Evolutionary conservation across 164 flowering plant genomes (phyloP), one percentile per base, ranked within the genome.

Genomic region (Taxillus chinensis): DNA sequence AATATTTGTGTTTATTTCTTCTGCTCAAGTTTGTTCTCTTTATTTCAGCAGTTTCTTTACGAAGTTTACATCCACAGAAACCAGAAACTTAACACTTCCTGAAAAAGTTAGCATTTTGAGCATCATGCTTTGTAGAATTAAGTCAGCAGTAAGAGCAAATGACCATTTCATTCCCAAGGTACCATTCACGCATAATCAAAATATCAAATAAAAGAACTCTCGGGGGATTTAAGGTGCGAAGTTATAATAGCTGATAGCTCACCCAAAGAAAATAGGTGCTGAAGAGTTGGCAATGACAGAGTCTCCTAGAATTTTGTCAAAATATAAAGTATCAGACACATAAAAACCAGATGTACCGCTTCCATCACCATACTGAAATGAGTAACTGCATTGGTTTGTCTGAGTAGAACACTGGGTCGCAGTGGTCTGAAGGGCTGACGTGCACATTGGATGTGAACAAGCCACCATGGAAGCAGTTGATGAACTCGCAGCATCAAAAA

Each of bases 301-400:
- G 63, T 78, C 54, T 40, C 80, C 83, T 56, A 79, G 16, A 64
- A 86, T 40, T 39, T 75, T 78, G 69, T 80, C 80, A 74, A 83
- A 86, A 66, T 77, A 65, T 42, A 83, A 53, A 66, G 68, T 39
- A 63, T 86, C 89, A 45, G 81, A 65, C 10, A 80, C 78, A 73
- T 86, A 86, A 65, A 55, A 69, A 59, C 88, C 89, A 6, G 82
- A 67, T 54, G 88, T 86, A 54, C 82, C 86, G 76, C 91, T 86
- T 54, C 78, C 81, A 72, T 86, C 88, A 39, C 85, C 86, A 73
- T 86, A 86, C 48, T 79, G 81, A 62, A 82, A 82, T 0, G 85
- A 63, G 67, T 80, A 86, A 63, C 71, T 66, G 69, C 91, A 86
- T 68, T 71, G 86, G 65, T 78, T 74, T 56, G 62, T 72, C 65